Evolutionary conservation across 2,329 filamentous ascomycete genomes (phyloP).

Genomic region (Botrytis paeoniae): DNA sequence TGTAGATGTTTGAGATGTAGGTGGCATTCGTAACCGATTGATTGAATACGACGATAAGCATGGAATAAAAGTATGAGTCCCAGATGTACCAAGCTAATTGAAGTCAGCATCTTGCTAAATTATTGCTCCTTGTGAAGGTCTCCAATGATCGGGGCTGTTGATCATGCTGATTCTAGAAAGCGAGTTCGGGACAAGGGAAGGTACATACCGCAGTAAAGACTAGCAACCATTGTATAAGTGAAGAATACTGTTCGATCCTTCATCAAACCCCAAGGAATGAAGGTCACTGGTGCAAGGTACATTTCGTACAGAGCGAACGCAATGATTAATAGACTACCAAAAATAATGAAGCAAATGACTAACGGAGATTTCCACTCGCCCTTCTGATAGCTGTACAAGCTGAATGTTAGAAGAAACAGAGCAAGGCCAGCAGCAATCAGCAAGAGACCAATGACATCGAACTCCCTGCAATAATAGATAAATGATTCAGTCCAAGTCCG

Average conservation of each 20-base stretch:
- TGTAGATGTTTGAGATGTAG: constrained; percentile 50
- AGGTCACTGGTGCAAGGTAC: constrained; percentile 51
- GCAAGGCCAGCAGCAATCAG: constrained; percentile 26
- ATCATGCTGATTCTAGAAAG: neutral
- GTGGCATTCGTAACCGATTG: constrained; percentile 47
- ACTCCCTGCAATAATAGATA: constrained; percentile 52
- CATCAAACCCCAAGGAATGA: constrained; percentile 56
- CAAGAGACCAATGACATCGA: constrained; percentile 29
- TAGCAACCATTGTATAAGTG: constrained; percentile 69
- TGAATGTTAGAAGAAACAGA: constrained; percentile 31
- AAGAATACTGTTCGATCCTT: constrained; percentile 60
- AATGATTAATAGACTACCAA: constrained; percentile 42
- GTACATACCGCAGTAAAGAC: constrained; percentile 44
- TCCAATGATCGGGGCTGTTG: neutral
- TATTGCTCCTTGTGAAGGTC: neutral
- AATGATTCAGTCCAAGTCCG: constrained; percentile 49
- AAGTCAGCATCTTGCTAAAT: neutral
- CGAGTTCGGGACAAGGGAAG: neutral
- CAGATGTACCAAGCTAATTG: constrained; percentile 53
- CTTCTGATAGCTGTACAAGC: constrained; percentile 40
- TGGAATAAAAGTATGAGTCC: constrained; percentile 56
- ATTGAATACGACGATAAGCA: constrained; percentile 51
- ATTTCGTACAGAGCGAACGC: constrained; percentile 31
- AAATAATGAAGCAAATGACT: constrained; percentile 43
- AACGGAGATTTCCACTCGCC: constrained; percentile 41